These are phyloP conservation scores for Trichosporon inkin DNA, from an alignment of 1,284 basidiomycete genomes.

Conservation along the genomic window DNA sequence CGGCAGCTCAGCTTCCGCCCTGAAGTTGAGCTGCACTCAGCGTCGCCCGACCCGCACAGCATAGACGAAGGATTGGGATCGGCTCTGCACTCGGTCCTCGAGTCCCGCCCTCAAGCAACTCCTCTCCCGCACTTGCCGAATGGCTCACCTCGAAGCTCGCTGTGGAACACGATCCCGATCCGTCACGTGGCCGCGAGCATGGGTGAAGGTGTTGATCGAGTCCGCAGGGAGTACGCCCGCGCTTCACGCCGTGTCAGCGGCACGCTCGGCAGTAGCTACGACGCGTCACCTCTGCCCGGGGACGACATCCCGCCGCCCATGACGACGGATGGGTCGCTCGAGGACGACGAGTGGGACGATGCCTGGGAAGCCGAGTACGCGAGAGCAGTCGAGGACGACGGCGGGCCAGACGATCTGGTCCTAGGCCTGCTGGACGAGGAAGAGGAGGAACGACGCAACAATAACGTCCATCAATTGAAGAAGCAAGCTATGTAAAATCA, in stretches of 20 bases:
- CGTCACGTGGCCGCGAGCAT: conserved; percentile 38
- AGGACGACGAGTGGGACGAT: conserved; percentile 35
- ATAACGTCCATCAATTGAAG: background rate
- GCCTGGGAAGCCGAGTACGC: conserved; percentile 48
- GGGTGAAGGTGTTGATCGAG: conserved; percentile 40
- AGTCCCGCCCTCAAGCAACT: conserved; percentile 51
- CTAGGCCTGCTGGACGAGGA: conserved; percentile 50
- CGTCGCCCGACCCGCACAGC: conserved; percentile 45
- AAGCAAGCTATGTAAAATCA: background rate
- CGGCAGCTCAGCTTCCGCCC: conserved; percentile 64
- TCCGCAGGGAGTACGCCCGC: conserved; percentile 40
- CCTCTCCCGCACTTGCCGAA: conserved; percentile 75
- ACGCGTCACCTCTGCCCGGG: conserved; percentile 5
- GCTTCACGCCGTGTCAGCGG: conserved; percentile 12
- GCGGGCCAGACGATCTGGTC: conserved; percentile 46
- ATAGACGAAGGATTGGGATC: conserved; percentile 73
- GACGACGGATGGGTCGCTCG: conserved; percentile 27
- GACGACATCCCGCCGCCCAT: conserved; percentile 29
- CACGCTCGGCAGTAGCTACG: background rate
- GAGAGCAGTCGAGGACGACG: conserved; percentile 46
- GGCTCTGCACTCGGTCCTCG: conserved; percentile 64
- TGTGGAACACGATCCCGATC: conserved; percentile 43
- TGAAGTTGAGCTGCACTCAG: conserved; percentile 60
- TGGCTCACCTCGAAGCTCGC: conserved; percentile 49
- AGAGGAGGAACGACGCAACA: conserved; percentile 39